These are phyloP conservation scores for Neoscytalidium dimidiatum DNA, from an alignment of 2,329 filamentous ascomycete genomes.

Conservation along the genomic window DNA sequence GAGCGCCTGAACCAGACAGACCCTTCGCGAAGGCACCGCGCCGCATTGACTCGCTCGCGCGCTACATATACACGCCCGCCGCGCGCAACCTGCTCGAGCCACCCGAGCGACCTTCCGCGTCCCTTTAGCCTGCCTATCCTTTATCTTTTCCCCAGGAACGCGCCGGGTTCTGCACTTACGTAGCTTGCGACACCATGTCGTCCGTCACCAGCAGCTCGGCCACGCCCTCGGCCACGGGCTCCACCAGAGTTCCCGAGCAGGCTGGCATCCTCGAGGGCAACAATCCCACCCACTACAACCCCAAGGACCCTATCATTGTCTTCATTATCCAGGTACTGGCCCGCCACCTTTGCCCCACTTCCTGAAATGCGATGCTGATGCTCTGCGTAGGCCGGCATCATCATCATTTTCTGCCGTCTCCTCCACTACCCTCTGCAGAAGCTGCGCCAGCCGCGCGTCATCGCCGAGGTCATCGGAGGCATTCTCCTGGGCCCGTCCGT, in stretches of 20 bases:
- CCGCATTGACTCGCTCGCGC: neutral
- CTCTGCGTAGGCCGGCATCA: conserved; percentile 64
- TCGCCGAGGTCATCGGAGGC: conserved; percentile 82
- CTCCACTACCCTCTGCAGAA: conserved; percentile 76
- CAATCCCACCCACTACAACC: conserved; percentile 68
- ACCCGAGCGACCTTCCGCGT: neutral
- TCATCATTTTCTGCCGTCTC: conserved; percentile 72
- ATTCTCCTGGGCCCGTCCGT: conserved; percentile 85
- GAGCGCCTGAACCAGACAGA: neutral
- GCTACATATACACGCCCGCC: neutral
- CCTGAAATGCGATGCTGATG: neutral
- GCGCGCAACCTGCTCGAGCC: neutral
- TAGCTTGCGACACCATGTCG: conserved; percentile 9
- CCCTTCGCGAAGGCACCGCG: neutral
- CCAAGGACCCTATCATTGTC: conserved; percentile 70
- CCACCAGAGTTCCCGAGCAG: conserved; percentile 52
- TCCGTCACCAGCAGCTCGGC: conserved; percentile 12
- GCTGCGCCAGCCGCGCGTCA: conserved; percentile 78
- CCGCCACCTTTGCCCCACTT: neutral
- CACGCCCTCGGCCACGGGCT: conserved; percentile 14
- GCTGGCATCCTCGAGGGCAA: conserved; percentile 71
- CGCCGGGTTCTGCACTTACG: neutral
- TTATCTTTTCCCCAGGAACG: neutral
- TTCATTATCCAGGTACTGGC: conserved; percentile 71
- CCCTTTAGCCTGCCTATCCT: neutral